Evolutionary conservation across 495 filamentous ascomycete genomes (phyloP), one percentile per base, ranked within the genome.

Genomic region (Penicillium cataractarum): DNA sequence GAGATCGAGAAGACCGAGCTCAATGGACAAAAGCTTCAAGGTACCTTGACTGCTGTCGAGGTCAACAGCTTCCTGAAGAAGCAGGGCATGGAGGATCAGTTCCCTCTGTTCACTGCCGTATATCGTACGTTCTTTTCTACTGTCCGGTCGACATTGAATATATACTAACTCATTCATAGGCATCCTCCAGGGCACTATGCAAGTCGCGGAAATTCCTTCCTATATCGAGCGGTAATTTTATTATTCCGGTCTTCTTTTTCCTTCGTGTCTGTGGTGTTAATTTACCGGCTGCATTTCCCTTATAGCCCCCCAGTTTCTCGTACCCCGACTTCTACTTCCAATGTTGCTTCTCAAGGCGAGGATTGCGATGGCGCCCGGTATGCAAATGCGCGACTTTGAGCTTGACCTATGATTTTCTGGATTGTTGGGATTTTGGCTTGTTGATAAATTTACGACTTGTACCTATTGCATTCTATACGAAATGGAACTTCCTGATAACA

Each of bases 21-120:
- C 62, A 99, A 99, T 73, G 96, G 96, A 33, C 96, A 99, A 83
- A 97, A 93, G 80, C 78, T 99, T 65, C 96, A 98, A 75, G 96
- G 96, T 19, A 97, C 91, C 6, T 87, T 88, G 69, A 99, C 96
- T 37, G 91, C 95, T 21, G 84, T 85, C 50, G 96, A 99, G 73
- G 93, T 99, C 19, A 89, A 94, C 79, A 83, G 77, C 46, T 97
- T 97, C 75, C 75, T 99, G 74, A 91, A 89, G 78, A 85, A 84
- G 52, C 85, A 88, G 67, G 88, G 87, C 6, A 78, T 85, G 63
- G 93, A 96, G 77, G 77, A 86, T 24, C 90, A 96, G 44, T 99
- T 95, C 71, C 96, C 96, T 40, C 76, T 99, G 32, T 92, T 99
- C 65, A 97, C 90, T 56, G 90, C 90, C 19, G 92, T 97, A 33